Conservation (phyloP, 2,329 filamentous ascomycete species). For the Fusarium nodosum region DNA sequence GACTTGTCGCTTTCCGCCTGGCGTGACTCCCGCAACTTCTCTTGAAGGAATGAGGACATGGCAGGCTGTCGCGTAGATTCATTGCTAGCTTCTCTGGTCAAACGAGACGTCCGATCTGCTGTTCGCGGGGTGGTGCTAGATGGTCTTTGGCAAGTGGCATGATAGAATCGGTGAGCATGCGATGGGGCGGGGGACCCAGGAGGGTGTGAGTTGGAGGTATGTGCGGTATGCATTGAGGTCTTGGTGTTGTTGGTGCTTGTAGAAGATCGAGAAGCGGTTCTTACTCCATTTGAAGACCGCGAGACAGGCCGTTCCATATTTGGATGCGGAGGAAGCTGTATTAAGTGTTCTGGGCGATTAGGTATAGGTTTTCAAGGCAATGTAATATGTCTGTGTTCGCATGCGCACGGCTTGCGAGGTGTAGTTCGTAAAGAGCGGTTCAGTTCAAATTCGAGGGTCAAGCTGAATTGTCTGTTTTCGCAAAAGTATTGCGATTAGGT, state of each 20-base stretch:
- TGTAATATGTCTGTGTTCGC: neutral
- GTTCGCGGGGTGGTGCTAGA: constrained; percentile 53
- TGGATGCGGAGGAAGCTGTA: neutral
- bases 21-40: constrained; percentile 67
- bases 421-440: neutral
- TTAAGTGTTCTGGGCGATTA: neutral
- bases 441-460: constrained; percentile 11
- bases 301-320: constrained; percentile 53
- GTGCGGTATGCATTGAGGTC: constrained; percentile 58
- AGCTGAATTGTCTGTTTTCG: constrained; percentile 2
- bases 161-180: constrained; percentile 58
- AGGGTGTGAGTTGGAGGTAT: constrained; percentile 59
- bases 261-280: constrained; percentile 63
- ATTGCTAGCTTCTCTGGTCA: constrained; percentile 59
- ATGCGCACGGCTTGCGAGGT: neutral
- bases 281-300: constrained; percentile 53
- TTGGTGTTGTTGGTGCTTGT: constrained; percentile 60
- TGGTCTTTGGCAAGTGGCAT: constrained; percentile 55
- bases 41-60: constrained; percentile 67
- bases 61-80: constrained; percentile 59
- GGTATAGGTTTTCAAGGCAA: neutral
- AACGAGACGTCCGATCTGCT: constrained; percentile 57
- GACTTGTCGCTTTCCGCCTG: constrained; percentile 63
- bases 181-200: constrained; percentile 55
- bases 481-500: constrained; percentile 6